A percentile compares a stretch with the other conserved stretches of the same genome.
Conservation (phyloP, 805 yeast species). For the Candida montana region DNA sequence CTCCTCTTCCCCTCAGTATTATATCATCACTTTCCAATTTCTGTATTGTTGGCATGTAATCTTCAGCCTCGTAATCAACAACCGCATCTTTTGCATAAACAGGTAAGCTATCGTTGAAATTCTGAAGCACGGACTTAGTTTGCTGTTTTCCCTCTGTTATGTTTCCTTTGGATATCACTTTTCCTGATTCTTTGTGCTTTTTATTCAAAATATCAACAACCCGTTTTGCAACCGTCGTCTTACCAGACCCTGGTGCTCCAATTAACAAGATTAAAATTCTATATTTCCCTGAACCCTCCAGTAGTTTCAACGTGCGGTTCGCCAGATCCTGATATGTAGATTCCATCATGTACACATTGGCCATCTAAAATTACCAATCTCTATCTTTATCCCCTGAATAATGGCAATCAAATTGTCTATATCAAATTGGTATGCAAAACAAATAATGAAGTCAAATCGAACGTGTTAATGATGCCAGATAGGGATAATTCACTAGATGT, state of each 20-base stretch:
- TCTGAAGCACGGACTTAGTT: neutral
- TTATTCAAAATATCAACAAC: conserved; percentile 40
- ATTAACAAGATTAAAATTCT: conserved; percentile 55
- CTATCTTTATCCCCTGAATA: no score
- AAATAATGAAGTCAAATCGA: no score
- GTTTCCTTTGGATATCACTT: neutral
- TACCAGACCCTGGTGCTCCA: conserved; percentile 86
- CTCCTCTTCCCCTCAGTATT: conserved; percentile 23
- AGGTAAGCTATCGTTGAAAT: conserved; percentile 11
- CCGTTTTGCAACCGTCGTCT: conserved; percentile 55
- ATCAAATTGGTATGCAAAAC: no score
- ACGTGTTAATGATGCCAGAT: no score
- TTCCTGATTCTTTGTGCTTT: conserved; percentile 18
- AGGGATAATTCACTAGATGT: no score
- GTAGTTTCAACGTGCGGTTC: conserved; percentile 26
- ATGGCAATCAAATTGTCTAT: no score
- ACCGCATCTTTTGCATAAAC: conserved; percentile 1
- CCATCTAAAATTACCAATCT: no score
- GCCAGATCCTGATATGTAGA: conserved; percentile 27
- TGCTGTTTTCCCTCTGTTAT: conserved; percentile 3
- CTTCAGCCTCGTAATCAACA: conserved; percentile 18
- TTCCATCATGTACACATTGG: conserved; percentile 23
- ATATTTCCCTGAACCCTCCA: conserved; percentile 27
- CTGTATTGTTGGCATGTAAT: conserved; percentile 14
- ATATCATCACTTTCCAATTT: conserved; percentile 1